Conservation (phyloP, 2,329 filamentous ascomycete species). For the Xylaria hypoxylon region DNA sequence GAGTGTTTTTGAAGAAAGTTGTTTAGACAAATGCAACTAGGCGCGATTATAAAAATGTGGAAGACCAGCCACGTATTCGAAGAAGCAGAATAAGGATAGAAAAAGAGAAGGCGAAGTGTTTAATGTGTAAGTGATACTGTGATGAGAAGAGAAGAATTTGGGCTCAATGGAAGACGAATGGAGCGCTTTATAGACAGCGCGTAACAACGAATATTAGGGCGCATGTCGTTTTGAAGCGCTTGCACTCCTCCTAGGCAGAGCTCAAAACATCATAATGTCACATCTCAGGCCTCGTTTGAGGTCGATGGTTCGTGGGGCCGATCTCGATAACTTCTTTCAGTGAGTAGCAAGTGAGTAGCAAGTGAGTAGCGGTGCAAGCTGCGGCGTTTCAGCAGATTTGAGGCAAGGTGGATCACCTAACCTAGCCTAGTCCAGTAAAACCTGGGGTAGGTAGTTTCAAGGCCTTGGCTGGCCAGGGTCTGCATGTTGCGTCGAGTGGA, state of each 20-base stretch:
- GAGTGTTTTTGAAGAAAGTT: conserved; percentile 17
- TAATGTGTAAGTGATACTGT: conserved; percentile 37
- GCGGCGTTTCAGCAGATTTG: conserved; percentile 34
- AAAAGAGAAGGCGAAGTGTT: conserved; percentile 33
- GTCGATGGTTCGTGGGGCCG: conserved; percentile 11
- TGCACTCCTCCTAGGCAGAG: conserved; percentile 14
- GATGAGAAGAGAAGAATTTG: conserved; percentile 38
- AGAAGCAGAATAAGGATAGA: conserved; percentile 38
- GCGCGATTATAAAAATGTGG: conserved; percentile 39
- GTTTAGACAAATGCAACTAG: conserved; percentile 28
- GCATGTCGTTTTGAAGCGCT: conserved; percentile 16
- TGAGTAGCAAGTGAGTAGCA: conserved; percentile 10
- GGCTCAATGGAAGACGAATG: conserved; percentile 8
- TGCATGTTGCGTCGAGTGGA: not conserved
- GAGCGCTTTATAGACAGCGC: conserved; percentile 41
- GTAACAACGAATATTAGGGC: conserved; percentile 1
- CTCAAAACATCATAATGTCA: conserved; percentile 31
- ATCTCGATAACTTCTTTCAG: conserved; percentile 14
- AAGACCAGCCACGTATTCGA: conserved; percentile 44
- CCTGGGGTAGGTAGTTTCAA: conserved; percentile 38
- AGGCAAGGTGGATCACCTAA: conserved; percentile 31
- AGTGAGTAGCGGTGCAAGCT: conserved; percentile 14
- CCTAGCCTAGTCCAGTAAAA: conserved; percentile 21
- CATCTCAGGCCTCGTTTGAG: conserved; percentile 19
- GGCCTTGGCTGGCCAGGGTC: conserved; percentile 20